phyloP scores from a whole-genome alignment of 1,139 yeast genomes.

The Sugiyamaella neomexicana region DNA sequence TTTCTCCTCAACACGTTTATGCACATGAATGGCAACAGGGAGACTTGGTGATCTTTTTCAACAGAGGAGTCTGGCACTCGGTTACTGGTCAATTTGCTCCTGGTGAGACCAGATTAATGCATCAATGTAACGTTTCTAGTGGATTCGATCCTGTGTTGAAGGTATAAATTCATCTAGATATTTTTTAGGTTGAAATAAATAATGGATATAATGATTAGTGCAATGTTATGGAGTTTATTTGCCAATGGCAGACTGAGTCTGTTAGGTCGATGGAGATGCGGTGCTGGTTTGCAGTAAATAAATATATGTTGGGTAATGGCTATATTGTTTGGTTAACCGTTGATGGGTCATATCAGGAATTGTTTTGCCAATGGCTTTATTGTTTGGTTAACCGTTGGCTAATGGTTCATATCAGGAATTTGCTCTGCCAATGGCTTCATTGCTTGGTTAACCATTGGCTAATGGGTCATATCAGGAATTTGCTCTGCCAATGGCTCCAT shows the following conservation, averaged over 20 bases:
- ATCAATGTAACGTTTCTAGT: conserved; percentile 88
- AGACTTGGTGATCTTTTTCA: conserved; percentile 79
- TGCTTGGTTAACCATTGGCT: conserved; percentile 2
- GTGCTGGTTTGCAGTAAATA: too few species aligned
- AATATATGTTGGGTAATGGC: too few species aligned
- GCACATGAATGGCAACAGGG: conserved; percentile 83
- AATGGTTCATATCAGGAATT: conserved; percentile 8
- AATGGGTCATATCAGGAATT: conserved; percentile 12
- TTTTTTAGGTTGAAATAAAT: not conserved
- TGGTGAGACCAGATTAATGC: conserved; percentile 82
- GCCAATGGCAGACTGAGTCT: too few species aligned
- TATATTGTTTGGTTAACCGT: too few species aligned
- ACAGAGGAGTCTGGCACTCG: conserved; percentile 87
- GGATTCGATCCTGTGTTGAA: conserved; percentile 58
- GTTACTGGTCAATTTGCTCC: conserved; percentile 83
- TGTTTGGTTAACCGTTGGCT: too few species aligned
- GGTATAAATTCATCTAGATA: not conserved
- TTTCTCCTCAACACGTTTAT: conserved; percentile 67
- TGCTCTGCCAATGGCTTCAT: conserved; percentile 13
- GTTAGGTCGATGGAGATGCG: too few species aligned
- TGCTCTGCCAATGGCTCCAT: conserved; percentile 14
- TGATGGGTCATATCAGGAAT: too few species aligned
- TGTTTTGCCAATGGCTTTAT: too few species aligned
- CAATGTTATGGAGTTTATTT: too few species aligned
- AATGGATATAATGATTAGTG: too few species aligned